Percentiles rank a stretch among this genome's conserved stretches.
Conservation (phyloP, 768 basidiomycete genomes). For the Kwoniella sp. region DNA sequence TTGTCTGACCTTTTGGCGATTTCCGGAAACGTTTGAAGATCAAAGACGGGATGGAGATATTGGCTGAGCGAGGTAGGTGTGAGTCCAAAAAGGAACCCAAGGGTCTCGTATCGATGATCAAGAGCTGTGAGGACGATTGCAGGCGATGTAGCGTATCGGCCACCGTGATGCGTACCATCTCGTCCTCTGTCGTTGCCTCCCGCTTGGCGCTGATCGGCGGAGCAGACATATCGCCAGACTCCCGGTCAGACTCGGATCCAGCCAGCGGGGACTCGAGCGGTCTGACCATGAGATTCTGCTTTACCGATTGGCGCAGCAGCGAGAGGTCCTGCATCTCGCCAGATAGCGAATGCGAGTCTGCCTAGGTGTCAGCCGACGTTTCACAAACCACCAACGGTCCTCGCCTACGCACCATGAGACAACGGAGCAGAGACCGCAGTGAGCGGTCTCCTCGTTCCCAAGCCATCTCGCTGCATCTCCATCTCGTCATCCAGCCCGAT, state of each 20-base stretch:
- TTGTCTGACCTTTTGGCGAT: constrained; percentile 48
- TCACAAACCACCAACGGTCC: not conserved
- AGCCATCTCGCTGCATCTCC: constrained; percentile 11
- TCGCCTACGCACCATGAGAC: constrained; percentile 6
- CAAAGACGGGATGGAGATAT: constrained; percentile 82
- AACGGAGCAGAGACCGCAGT: constrained; percentile 8
- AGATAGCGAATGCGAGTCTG: constrained; percentile 15
- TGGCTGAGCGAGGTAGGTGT: constrained; percentile 68
- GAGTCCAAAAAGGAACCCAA: constrained; percentile 61
- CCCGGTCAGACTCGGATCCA: constrained; percentile 17
- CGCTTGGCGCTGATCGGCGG: too few species aligned
- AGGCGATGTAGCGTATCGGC: constrained; percentile 46
- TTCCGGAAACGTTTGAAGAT: constrained; percentile 80
- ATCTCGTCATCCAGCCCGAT: constrained; percentile 20
- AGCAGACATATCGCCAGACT: constrained; percentile 1
- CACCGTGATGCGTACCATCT: constrained; percentile 4
- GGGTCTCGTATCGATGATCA: constrained; percentile 79
- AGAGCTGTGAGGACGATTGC: constrained; percentile 53
- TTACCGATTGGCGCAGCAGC: constrained; percentile 22
- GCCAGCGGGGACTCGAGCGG: constrained; percentile 29
- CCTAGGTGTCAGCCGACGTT: not conserved
- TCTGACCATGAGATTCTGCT: constrained; percentile 29
- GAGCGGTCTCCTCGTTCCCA: not conserved
- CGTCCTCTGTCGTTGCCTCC: too few species aligned
- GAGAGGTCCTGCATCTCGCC: constrained; percentile 32